Evolutionary conservation across 1,284 basidiomycete genomes (phyloP), one percentile per base, ranked within the genome.

Genomic region (Tilletia caries): DNA sequence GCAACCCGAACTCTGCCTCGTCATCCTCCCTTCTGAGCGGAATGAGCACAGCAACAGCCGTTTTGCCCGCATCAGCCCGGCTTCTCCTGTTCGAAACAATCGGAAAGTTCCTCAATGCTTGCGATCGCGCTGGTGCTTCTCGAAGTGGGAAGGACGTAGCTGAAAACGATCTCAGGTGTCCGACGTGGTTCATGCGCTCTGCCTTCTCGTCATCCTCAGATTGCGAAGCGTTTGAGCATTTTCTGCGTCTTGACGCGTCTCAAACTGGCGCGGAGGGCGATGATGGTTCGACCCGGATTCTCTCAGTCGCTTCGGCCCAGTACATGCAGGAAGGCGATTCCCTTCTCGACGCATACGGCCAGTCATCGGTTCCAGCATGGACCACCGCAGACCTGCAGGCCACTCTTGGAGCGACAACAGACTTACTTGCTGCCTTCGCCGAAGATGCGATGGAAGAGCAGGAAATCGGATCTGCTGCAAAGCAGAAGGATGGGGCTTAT

Each of bases 151-250:
- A 13, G 3, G 50, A 37, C 1, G 43, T 25, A 33, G 43, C 18
- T 20, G 25, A 23, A 8, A 37, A 66, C 64, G 27, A 52, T 58
- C 29, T 25, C 1, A 27, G 48, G 10, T 76, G 73, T 41, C 77
- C 77, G 0, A 74, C 77, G 27, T 80, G 79, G 79, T 78, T 78
- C 70, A 79, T 80, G 68, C 69, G 73, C 5, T 69, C 75, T 33
- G 69, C 74, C 20, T 78, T 80, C 29, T n/a, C 71, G 4, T 72
- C 72, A 2, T 60, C 72, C 4, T 70, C 75, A 54, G 76, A 79
- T 27, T 74, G 70, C 27, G 79, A 81, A 60, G 70, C 71, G 46
- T 79, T 80, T 65, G 67, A 73, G 44, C 50, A 37, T 1, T 68
- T 79, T 2, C 68, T 80, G 37, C 46, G 71, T 65, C 29, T 18